Percentiles rank a stretch among this genome's conserved stretches.
These are phyloP conservation scores for Bombardia bombarda DNA, from an alignment of 495 filamentous ascomycete species.

Conservation along the genomic window DNA sequence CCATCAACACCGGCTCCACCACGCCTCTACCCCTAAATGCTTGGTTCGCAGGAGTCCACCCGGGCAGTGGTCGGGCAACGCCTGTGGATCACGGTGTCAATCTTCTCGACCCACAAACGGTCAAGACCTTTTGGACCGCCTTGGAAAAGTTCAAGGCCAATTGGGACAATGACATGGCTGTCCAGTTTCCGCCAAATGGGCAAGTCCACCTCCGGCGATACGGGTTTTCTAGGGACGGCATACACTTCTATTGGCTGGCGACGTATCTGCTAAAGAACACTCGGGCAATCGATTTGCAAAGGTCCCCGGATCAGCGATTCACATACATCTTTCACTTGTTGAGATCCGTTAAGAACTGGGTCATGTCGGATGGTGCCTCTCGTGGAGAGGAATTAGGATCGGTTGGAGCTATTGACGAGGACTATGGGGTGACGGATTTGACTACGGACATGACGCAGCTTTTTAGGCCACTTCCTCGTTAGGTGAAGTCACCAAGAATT, in stretches of 20 bases:
- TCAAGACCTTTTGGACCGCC: conserved; percentile 31
- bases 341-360: conserved; percentile 48
- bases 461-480: conserved; percentile 43
- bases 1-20: conserved; percentile 26
- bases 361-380: conserved; percentile 41
- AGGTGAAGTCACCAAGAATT: conserved; percentile 24
- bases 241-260: conserved; percentile 60
- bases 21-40: conserved; percentile 42
- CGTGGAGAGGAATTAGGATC: conserved; percentile 49
- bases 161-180: conserved; percentile 57
- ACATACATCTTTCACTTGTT: conserved; percentile 48
- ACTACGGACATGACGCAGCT: conserved; percentile 61
- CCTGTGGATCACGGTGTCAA: conserved; percentile 34
- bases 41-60: conserved; percentile 32
- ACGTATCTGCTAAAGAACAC: conserved; percentile 44
- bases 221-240: conserved; percentile 56
- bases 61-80: conserved; percentile 41
- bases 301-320: conserved; percentile 48
- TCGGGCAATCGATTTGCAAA: conserved; percentile 34
- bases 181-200: conserved; percentile 49
- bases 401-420: conserved; percentile 51
- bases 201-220: conserved; percentile 36
- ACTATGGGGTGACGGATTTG: conserved; percentile 50
- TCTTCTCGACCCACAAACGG: conserved; percentile 20
- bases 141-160: conserved; percentile 57